phyloP scores from a whole-genome alignment of 441 rosid species.

The Jatropha podagrica region DNA sequence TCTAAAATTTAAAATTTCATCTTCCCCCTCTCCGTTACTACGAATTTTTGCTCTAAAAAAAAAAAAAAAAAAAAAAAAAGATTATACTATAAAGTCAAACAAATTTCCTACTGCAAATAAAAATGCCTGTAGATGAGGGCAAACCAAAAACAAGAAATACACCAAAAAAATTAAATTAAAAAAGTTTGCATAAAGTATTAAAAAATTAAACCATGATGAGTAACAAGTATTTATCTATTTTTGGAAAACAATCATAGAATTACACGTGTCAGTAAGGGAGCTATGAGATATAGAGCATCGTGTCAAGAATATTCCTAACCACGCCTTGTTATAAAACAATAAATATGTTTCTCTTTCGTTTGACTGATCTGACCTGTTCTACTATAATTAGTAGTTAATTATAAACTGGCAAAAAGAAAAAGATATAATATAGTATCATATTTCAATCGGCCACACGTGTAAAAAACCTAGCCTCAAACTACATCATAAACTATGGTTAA shows the following conservation, averaged over 20 bases:
- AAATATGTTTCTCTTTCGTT: not conserved
- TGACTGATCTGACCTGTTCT: not conserved
- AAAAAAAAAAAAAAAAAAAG: not conserved
- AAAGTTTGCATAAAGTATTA: too few species aligned
- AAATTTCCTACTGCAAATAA: not conserved
- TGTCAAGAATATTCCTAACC: not conserved
- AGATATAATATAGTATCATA: not conserved
- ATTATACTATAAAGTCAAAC: not conserved
- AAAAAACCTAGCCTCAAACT: not conserved
- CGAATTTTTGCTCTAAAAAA: too few species aligned
- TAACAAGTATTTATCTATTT: not conserved
- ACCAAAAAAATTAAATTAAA: not conserved
- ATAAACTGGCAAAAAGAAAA: too few species aligned
- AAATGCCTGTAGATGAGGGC: not conserved
- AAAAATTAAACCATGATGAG: too few species aligned
- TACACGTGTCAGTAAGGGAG: not conserved
- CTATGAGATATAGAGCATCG: not conserved
- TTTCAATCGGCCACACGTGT: conserved; percentile 2
- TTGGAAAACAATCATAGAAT: not conserved
- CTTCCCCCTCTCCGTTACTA: too few species aligned
- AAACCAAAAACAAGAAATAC: not conserved
- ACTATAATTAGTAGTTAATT: not conserved
- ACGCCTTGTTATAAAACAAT: not conserved
- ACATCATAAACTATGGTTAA: not conserved
- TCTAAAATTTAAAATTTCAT: not conserved